Conservation (phyloP, 352 stramenopile species). For the Phytopythium boreale region DNA sequence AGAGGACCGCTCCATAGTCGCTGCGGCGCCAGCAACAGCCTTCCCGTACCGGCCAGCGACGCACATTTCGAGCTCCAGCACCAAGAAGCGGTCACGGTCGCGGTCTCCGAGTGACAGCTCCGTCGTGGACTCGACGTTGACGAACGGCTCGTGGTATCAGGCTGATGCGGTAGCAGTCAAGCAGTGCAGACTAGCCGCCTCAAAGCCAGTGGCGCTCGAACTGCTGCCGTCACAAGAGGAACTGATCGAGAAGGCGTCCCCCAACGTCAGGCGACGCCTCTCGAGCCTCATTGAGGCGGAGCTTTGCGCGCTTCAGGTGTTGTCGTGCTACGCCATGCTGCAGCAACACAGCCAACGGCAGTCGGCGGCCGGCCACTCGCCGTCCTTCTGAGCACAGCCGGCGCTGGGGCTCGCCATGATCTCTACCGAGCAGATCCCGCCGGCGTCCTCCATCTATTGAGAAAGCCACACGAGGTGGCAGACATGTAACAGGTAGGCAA, state of each 20-base stretch:
- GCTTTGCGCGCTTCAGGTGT: slow-evolving; percentile 76
- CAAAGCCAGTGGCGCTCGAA: slow-evolving; percentile 11
- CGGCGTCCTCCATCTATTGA: slow-evolving; percentile 51
- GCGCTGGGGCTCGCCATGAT: slow-evolving; percentile 47
- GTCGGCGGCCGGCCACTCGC: slow-evolving; percentile 11
- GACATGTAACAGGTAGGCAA: neutral
- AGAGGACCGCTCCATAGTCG: neutral
- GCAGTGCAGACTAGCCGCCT: neutral
- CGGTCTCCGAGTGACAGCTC: neutral
- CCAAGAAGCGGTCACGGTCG: slow-evolving; percentile 1
- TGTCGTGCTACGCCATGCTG: slow-evolving; percentile 69
- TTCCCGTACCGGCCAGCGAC: neutral
- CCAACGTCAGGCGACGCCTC: slow-evolving; percentile 61
- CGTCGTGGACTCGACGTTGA: neutral
- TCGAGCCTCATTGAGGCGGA: slow-evolving; percentile 77
- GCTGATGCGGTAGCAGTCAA: neutral
- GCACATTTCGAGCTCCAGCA: neutral
- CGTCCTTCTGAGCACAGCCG: slow-evolving; percentile 15
- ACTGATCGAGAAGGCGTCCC: slow-evolving; percentile 65
- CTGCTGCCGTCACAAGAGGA: slow-evolving; percentile 72
- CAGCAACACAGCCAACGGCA: slow-evolving; percentile 41
- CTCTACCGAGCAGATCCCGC: slow-evolving; percentile 45
- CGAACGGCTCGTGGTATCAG: neutral
- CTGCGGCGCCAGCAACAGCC: neutral
- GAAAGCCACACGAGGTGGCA: neutral